Evolutionary conservation across 768 basidiomycete genomes (phyloP).

Genomic region (Termitomyces sp.): DNA sequence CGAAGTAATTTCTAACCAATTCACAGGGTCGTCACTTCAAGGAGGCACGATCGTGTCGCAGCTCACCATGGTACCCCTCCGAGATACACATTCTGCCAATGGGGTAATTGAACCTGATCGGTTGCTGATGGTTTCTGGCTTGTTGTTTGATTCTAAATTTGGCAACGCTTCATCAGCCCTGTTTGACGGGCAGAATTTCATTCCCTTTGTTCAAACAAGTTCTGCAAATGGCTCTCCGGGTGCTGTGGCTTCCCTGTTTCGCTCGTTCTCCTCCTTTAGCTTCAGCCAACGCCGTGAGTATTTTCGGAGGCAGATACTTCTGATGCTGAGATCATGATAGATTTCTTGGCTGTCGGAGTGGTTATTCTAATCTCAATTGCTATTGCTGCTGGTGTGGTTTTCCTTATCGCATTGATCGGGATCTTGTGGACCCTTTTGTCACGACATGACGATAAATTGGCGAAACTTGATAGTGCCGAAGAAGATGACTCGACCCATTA

Average conservation of each 20-base stretch:
- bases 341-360: constrained; percentile 85
- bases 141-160: constrained; percentile 58
- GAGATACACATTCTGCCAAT: constrained; percentile 65
- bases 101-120: constrained; percentile 77
- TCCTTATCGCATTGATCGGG: constrained; percentile 78
- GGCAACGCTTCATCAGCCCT: constrained; percentile 83
- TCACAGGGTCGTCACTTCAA: constrained; percentile 48
- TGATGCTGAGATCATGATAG: constrained; percentile 32
- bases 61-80: constrained; percentile 86
- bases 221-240: constrained; percentile 65
- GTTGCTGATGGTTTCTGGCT: constrained; percentile 85
- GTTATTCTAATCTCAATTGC: constrained; percentile 98
- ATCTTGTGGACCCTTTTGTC: constrained; percentile 89
- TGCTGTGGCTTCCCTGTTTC: constrained; percentile 73
- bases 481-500: constrained; percentile 71
- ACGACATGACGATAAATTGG: constrained; percentile 66
- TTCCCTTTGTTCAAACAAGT: constrained; percentile 76
- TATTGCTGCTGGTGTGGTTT: constrained; percentile 90
- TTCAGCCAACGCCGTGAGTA: constrained; percentile 66
- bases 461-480: constrained; percentile 58
- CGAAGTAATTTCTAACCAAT: background rate
- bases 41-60: constrained; percentile 68
- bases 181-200: constrained; percentile 78
- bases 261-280: constrained; percentile 72
- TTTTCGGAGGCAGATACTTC: background rate